Percentiles rank a stretch among this genome's conserved stretches.
Conservation (phyloP, 2,329 filamentous ascomycete species). For the Ambrosiella beaveri region DNA sequence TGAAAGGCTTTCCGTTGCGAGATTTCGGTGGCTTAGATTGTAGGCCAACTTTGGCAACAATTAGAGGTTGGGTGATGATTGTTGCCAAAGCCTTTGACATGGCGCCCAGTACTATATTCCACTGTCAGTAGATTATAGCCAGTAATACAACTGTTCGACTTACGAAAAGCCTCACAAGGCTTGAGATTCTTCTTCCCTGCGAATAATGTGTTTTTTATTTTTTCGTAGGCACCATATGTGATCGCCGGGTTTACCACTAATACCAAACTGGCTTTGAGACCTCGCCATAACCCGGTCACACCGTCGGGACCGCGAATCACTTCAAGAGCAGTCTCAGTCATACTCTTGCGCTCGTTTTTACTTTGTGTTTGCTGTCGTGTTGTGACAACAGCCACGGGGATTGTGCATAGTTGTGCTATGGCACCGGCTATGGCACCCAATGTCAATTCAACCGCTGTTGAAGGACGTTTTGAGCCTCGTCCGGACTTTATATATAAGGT, state of each 20-base stretch:
- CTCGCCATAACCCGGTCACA: conserved; percentile 77
- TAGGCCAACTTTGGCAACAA: conserved; percentile 91
- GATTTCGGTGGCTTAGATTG: conserved; percentile 81
- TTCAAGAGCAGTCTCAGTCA: conserved; percentile 75
- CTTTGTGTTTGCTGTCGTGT: conserved; percentile 88
- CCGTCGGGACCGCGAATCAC: conserved; percentile 85
- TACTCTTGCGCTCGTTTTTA: conserved; percentile 67
- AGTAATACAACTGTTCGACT: conserved; percentile 23
- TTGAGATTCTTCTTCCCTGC: conserved; percentile 58
- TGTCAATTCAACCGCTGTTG: conserved; percentile 65
- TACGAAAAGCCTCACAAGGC: conserved; percentile 81
- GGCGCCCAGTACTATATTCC: conserved; percentile 60
- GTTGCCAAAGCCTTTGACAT: conserved; percentile 87
- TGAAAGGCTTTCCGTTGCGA: conserved; percentile 79
- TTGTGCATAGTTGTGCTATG: conserved; percentile 86
- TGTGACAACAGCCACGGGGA: conserved; percentile 87
- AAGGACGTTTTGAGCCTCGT: conserved; percentile 38
- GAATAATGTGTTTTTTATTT: conserved; percentile 61
- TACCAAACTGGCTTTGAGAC: conserved; percentile 86
- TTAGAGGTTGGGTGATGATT: conserved; percentile 80
- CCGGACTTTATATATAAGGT: conserved; percentile 54
- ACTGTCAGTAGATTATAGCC: background rate
- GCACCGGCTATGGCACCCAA: conserved; percentile 80
- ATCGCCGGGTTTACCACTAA: conserved; percentile 93
- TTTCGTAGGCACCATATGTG: conserved; percentile 92